These are phyloP conservation scores for Parmelia sp. DNA, from an alignment of 495 filamentous ascomycete species.

Conservation along the genomic window DNA sequence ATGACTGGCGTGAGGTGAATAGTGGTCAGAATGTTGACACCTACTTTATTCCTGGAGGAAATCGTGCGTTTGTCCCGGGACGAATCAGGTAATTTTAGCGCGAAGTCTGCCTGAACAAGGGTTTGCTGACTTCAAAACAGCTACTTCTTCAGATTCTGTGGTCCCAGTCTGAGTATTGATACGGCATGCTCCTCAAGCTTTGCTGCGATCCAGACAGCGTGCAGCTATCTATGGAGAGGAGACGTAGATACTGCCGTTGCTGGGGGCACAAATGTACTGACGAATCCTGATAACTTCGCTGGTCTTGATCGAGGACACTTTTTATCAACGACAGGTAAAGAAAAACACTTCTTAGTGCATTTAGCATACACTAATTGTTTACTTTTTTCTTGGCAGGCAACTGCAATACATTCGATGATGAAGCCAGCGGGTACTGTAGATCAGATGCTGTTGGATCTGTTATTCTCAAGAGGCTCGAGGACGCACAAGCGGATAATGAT, in stretches of 20 bases:
- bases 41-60: no score
- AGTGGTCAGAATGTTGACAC: no score
- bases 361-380: no score
- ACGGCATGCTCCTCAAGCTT: constrained; percentile 71
- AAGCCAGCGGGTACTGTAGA: constrained; percentile 72
- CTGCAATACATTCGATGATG: constrained; percentile 74
- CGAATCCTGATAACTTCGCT: constrained; percentile 74
- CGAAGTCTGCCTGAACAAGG: no score
- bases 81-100: no score
- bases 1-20: no score
- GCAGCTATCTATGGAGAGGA: constrained; percentile 65
- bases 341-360: no score
- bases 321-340: no score
- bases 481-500: constrained; percentile 70
- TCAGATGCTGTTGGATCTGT: constrained; percentile 66
- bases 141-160: constrained; percentile 65
- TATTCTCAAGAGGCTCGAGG: constrained; percentile 66
- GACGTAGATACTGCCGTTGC: constrained; percentile 79
- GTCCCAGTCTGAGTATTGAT: constrained; percentile 66
- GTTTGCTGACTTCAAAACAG: no score
- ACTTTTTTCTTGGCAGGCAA: no score
- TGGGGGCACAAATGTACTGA: constrained; percentile 73
- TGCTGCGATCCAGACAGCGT: constrained; percentile 63
- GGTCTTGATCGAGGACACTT: constrained; percentile 80
- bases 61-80: no score